Evolutionary conservation across 257 asterid genomes (phyloP).

Genomic region (Nicotiana undulata): DNA sequence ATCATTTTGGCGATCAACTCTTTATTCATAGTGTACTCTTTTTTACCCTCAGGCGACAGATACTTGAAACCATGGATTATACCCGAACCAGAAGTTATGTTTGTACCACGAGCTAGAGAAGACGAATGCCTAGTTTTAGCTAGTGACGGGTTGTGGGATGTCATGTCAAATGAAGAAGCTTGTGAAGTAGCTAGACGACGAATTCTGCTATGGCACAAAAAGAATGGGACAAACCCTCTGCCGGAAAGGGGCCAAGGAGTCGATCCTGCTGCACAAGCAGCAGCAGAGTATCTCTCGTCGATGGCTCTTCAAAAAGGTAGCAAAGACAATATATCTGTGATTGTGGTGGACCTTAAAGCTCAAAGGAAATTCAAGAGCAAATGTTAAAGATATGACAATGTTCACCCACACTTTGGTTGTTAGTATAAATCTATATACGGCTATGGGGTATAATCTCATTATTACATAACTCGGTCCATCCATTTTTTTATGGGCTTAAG

Average conservation of each 20-base stretch:
- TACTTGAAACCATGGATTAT: slow-evolving; percentile 81
- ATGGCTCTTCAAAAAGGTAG: slow-evolving; percentile 72
- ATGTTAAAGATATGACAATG: slow-evolving; percentile 25
- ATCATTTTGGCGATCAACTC: no score
- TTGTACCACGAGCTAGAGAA: slow-evolving; percentile 61
- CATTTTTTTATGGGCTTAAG: slow-evolving; percentile 58
- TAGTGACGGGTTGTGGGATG: slow-evolving; percentile 86
- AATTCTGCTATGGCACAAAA: slow-evolving; percentile 72
- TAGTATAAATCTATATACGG: slow-evolving; percentile 19
- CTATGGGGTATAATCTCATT: slow-evolving; percentile 23
- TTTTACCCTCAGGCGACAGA: slow-evolving; percentile 48
- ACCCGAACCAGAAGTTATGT: slow-evolving; percentile 71
- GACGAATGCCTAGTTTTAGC: slow-evolving; percentile 77
- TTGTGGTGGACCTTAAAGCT: slow-evolving; percentile 69
- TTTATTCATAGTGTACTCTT: neutral
- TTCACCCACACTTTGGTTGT: neutral
- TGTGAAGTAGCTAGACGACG: slow-evolving; percentile 63
- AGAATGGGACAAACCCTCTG: slow-evolving; percentile 39
- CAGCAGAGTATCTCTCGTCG: slow-evolving; percentile 62
- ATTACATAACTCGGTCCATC: slow-evolving; percentile 44
- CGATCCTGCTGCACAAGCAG: slow-evolving; percentile 85
- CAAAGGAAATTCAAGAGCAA: slow-evolving; percentile 66
- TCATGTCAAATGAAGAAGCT: slow-evolving; percentile 59
- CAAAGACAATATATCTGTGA: slow-evolving; percentile 64
- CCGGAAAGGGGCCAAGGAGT: slow-evolving; percentile 49